Conservation (phyloP, 805 yeast genomes). For the Scheffersomyces lignosus region DNA sequence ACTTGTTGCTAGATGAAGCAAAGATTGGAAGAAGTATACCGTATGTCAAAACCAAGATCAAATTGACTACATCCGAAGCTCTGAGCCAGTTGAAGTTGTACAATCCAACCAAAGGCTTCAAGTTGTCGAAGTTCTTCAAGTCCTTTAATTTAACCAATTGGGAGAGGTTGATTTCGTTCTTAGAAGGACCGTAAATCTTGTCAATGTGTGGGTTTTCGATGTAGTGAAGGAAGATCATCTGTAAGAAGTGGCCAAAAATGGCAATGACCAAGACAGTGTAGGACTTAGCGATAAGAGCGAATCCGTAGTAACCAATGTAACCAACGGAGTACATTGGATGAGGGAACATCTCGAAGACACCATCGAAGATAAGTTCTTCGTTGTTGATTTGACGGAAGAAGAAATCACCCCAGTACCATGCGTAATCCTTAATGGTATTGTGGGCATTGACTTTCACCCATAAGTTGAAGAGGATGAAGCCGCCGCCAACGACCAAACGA, state of each 20-base stretch:
- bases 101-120: constrained; percentile 57
- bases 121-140: constrained; percentile 43
- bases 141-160: constrained; percentile 47
- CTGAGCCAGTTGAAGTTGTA: constrained; percentile 64
- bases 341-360: constrained; percentile 86
- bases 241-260: constrained; percentile 71
- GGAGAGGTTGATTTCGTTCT: constrained; percentile 35
- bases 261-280: constrained; percentile 70
- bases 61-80: constrained; percentile 58
- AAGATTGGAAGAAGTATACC: constrained; percentile 44
- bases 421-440: constrained; percentile 83
- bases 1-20: constrained; percentile 21
- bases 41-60: constrained; percentile 42
- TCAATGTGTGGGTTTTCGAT: constrained; percentile 89
- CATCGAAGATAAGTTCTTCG: constrained; percentile 76
- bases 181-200: constrained; percentile 63
- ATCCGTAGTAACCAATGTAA: constrained; percentile 83
- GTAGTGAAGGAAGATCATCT: constrained; percentile 68
- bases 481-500: constrained; percentile 58
- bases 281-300: constrained; percentile 73
- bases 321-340: constrained; percentile 94
- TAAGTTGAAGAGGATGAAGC: constrained; percentile 66
- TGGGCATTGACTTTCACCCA: constrained; percentile 90
- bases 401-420: constrained; percentile 96
- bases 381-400: constrained; percentile 69